Evolutionary conservation across 148 eudicot genomes (phyloP).

Genomic region (Vaccinium vitisidaea): DNA sequence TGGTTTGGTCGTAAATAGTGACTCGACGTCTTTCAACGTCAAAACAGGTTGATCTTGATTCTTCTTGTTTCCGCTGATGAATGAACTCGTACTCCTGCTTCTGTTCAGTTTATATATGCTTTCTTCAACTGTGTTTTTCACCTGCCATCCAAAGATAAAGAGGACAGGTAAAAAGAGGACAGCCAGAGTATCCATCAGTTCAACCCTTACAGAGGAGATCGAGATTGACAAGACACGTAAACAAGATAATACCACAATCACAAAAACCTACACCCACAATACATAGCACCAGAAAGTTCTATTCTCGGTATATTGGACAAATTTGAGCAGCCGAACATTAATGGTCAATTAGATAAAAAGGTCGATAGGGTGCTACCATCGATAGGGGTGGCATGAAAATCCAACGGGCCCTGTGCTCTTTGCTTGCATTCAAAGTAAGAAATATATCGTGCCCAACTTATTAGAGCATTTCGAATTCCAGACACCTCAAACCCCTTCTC

Average conservation of each 20-base stretch:
- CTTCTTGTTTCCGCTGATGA: conserved; percentile 74
- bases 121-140: conserved; percentile 91
- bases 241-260: not conserved
- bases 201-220: not conserved
- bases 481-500: conserved; percentile 4
- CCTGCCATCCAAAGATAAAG: conserved; percentile 37
- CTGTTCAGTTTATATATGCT: conserved; percentile 78
- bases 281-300: not conserved
- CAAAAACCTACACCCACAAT: not conserved
- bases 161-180: not conserved
- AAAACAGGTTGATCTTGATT: conserved; percentile 83
- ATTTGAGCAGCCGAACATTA: not conserved
- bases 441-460: not conserved
- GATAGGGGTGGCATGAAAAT: no score
- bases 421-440: no score
- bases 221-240: not conserved
- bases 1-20: conserved; percentile 51
- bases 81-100: conserved; percentile 56
- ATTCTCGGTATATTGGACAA: not conserved
- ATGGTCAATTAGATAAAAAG: not conserved
- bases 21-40: conserved; percentile 77
- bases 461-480: not conserved
- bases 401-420: no score
- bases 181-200: not conserved
- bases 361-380: no score